Evolutionary conservation across 2,329 filamentous ascomycete genomes (phyloP), one percentile per base, ranked within the genome.

Genomic region (Dothidotthia symphoricarpi): DNA sequence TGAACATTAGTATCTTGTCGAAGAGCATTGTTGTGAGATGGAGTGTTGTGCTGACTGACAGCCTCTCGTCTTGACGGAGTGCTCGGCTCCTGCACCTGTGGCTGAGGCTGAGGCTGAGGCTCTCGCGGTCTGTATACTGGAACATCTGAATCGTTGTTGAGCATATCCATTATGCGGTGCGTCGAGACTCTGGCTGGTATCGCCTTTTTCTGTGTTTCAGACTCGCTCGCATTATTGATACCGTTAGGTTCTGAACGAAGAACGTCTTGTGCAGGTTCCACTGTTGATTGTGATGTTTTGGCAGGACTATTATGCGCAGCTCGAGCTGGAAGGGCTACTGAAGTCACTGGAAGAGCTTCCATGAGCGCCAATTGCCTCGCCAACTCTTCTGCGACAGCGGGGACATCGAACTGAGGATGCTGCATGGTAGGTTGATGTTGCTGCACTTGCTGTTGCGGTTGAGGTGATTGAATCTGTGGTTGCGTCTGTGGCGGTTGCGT

Each of bases 161-260:
- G 34, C 27, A 68, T 57, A 19, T 68, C 64, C 53, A 59, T 66
- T 28, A 68, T 64, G 12, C 62, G 51, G 28, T 67, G 63, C 2
- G 61, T 61, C 2, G 59, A 61, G 3, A 57, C 24, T n/a, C 59
- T 55, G 16, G 47, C 50, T 14, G 58, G 58, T 4, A 44, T 45
- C 12, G 51, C 52, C 13, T 52, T 49, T 25, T 53, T 57, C 12
- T 42, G 26, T 7, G 31, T 17, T 25, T 53, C 46, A 11, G 35
- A 17, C 5, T 51, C 45, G 27, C 40, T 49, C 5, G 16, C 19
- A 9, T 34, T 12, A 6, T 34, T 28, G 7, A 34, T 25, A 13
- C 39, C 48, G 22, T 52, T 51, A 2, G 40, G 26, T 9, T 51
- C 50, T 17, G 36, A 24, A n/a, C 28, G 38, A 24, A 36, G 19